Evolutionary conservation across 2,329 filamentous ascomycete genomes (phyloP).

Genomic region (Cadophora luteo-olivacea): DNA sequence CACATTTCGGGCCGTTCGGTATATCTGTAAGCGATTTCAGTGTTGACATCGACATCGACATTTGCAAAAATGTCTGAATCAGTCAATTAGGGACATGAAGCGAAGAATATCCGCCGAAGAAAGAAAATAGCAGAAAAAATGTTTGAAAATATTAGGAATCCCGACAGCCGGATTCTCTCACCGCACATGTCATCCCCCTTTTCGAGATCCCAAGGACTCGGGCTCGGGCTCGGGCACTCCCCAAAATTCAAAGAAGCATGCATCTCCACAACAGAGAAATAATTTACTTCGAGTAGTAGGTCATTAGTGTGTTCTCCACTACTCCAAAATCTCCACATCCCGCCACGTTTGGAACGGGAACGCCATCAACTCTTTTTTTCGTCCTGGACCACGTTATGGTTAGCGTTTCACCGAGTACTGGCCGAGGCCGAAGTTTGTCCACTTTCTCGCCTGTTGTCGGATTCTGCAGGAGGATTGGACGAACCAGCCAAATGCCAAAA

Average conservation of each 20-base stretch:
- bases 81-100: too few species aligned
- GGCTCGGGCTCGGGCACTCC: too few species aligned
- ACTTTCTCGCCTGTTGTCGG: not conserved
- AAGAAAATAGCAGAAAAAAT: not conserved
- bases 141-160: not conserved
- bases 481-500: too few species aligned
- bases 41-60: too few species aligned
- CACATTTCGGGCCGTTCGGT: not conserved
- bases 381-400: not conserved
- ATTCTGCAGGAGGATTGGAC: not conserved
- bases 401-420: constrained; percentile 7
- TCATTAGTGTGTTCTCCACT: not conserved
- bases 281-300: too few species aligned
- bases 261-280: not conserved
- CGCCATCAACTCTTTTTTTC: not conserved
- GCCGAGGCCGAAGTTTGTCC: constrained; percentile 9
- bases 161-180: too few species aligned
- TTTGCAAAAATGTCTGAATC: too few species aligned
- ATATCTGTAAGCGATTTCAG: not conserved
- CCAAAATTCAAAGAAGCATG: not conserved
- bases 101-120: too few species aligned
- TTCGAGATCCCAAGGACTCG: not conserved
- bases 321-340: not conserved
- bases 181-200: too few species aligned
- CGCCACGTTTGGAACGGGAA: not conserved